Base-by-base conservation (phyloP, 106 monocot genomes). In the Narthecium ossifragum region DNA sequence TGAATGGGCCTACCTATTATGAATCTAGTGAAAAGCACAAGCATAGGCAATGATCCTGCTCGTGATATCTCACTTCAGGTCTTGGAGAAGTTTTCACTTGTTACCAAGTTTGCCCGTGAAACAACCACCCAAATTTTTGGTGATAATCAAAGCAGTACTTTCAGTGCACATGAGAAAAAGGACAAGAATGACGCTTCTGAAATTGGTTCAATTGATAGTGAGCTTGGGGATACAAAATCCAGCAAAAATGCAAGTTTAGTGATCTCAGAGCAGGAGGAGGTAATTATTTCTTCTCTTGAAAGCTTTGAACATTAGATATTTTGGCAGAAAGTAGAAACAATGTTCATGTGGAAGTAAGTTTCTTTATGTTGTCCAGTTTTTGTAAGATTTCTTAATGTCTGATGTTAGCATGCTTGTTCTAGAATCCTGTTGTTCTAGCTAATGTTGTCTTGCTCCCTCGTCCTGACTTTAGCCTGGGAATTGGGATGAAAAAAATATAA, bases 71-170 rank as follows among this genome's bases (percentile, higher is more conserved):
- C 90, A 41, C 84, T 98, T 45, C 98, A 98, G 52, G 98, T 98
- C 3, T 64, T 98, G 73, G 98, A 98, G 70, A 98, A 98, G 68
- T 98, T 98, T 70, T 98, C 98, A 39, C 76, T 98, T 9, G 81
- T 98, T 51, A 98, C 98, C 37, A 98, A 81, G 68, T 91, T 98
- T 82, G 91, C 98, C 39, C 86, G 98, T 47, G 98, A 91, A 41
- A 85, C 98, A 39, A 91, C 98, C 31, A 76, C 98, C n/a, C 83
- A 80, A 20, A 57, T 98, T 10, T 91, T 98, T 48, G 70, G 84
- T 58, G 98, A 98, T 53, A 83, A 51, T 69, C 71, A 85, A 11
- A 73, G 59, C 63, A 81, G 59, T 76, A 67, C 63, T 26, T 52
- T 55, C 34, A 60, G 58, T 46, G 34, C 50, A 28, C 62, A 81